Percentiles rank a stretch among this genome's conserved stretches.
These are phyloP conservation scores for Pharus latifolius DNA, from an alignment of 176 grass and related monocot species.

Conservation along the genomic window DNA sequence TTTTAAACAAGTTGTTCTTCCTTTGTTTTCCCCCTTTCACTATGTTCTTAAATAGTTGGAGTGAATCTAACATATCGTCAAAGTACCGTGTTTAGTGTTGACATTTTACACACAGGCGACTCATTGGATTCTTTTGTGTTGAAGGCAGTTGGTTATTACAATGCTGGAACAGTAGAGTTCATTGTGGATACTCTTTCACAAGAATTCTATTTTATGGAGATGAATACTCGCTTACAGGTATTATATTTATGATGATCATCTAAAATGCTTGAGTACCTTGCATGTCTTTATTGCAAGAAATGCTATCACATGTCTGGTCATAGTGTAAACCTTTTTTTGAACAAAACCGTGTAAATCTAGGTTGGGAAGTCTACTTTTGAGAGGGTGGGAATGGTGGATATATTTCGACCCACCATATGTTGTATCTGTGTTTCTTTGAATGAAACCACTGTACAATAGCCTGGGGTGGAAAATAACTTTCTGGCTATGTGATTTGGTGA, in stretches of 20 bases:
- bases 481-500: no score
- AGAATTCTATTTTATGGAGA: slow-evolving; percentile 98
- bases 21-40: neutral
- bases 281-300: neutral
- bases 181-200: slow-evolving; percentile 85
- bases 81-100: slow-evolving; percentile 12
- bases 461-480: no score
- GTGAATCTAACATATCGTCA: no score
- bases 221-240: slow-evolving; percentile 98
- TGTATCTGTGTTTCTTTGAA: no score
- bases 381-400: neutral
- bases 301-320: neutral
- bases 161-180: slow-evolving; percentile 96
- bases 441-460: no score
- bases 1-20: neutral
- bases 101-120: slow-evolving; percentile 29
- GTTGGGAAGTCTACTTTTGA: neutral
- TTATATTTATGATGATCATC: neutral
- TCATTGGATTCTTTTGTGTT: slow-evolving; percentile 48
- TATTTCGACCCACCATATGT: neutral
- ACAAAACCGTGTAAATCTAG: neutral
- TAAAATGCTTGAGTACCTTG: neutral
- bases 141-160: slow-evolving; percentile 98
- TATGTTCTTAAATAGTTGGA: neutral
- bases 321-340: neutral